phyloP scores from a whole-genome alignment of 2,329 filamentous ascomycete genomes.

The Talaromyces atroroseus region DNA sequence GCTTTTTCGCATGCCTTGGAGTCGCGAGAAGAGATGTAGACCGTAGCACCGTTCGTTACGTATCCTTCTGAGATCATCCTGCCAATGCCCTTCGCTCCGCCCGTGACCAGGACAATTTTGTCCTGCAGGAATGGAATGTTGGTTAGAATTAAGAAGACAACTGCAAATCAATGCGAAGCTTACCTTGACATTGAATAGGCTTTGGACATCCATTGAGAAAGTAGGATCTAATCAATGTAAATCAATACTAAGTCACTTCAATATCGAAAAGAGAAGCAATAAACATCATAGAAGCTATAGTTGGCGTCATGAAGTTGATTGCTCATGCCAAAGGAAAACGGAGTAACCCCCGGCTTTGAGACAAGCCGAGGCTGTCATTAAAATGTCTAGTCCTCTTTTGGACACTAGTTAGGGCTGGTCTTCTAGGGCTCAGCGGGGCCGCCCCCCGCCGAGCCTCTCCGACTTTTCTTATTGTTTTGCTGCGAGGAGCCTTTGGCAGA shows the following conservation, averaged over 20 bases:
- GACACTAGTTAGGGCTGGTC: slow-evolving; percentile 22
- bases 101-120: slow-evolving; percentile 47
- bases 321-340: not conserved
- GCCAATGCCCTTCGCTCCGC: slow-evolving; percentile 48
- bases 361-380: not conserved
- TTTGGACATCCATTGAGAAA: slow-evolving; percentile 48
- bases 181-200: slow-evolving; percentile 57
- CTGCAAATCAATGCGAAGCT: too few species aligned
- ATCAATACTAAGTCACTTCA: not conserved
- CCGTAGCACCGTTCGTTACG: slow-evolving; percentile 48
- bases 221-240: not conserved
- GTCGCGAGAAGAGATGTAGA: slow-evolving; percentile 52
- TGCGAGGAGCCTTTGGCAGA: not conserved
- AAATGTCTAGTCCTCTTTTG: slow-evolving; percentile 18
- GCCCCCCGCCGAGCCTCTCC: slow-evolving; percentile 6
- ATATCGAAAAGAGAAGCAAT: not conserved
- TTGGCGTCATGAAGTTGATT: not conserved
- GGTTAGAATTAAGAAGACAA: slow-evolving; percentile 24
- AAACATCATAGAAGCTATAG: not conserved
- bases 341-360: not conserved
- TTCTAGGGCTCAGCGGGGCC: slow-evolving; percentile 28
- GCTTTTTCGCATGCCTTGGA: slow-evolving; percentile 46
- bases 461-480: slow-evolving; percentile 1
- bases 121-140: slow-evolving; percentile 22
- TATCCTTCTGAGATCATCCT: slow-evolving; percentile 53